Evolutionary conservation across 345 rosid species (phyloP).

Genomic region (Citrus hindsii): DNA sequence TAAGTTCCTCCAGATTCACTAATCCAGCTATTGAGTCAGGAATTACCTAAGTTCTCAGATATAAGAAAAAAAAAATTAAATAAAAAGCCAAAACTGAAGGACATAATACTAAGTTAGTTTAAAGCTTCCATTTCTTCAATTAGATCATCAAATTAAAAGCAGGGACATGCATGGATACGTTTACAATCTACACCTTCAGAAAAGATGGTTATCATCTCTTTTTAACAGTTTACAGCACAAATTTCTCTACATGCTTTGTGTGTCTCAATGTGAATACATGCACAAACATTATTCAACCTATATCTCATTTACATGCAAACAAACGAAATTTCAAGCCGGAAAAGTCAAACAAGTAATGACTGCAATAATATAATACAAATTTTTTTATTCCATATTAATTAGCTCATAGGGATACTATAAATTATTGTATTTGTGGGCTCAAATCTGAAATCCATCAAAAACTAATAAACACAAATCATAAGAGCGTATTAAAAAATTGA

Average conservation of each 20-base stretch:
- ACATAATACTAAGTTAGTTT: background rate
- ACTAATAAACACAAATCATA: no score
- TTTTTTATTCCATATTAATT: no score
- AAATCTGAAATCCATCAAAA: no score
- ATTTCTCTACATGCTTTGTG: background rate
- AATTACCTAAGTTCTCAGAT: conserved; percentile 44
- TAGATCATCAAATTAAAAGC: background rate
- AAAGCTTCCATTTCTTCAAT: background rate
- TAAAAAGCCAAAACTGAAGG: background rate
- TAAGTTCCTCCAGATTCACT: conserved; percentile 68
- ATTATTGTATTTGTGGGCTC: no score
- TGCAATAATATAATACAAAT: background rate
- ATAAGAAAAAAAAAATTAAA: background rate
- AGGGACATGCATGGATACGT: background rate
- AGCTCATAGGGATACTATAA: no score
- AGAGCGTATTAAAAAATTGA: background rate
- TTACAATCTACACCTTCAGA: background rate
- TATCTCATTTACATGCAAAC: background rate
- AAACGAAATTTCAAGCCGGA: background rate
- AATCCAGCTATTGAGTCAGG: conserved; percentile 93
- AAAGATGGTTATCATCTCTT: background rate
- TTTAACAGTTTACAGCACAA: background rate
- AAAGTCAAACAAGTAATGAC: background rate
- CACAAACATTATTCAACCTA: background rate
- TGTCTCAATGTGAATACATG: background rate